phyloP scores from a whole-genome alignment of 2,329 filamentous ascomycete species.

The Xylariales sp. region DNA sequence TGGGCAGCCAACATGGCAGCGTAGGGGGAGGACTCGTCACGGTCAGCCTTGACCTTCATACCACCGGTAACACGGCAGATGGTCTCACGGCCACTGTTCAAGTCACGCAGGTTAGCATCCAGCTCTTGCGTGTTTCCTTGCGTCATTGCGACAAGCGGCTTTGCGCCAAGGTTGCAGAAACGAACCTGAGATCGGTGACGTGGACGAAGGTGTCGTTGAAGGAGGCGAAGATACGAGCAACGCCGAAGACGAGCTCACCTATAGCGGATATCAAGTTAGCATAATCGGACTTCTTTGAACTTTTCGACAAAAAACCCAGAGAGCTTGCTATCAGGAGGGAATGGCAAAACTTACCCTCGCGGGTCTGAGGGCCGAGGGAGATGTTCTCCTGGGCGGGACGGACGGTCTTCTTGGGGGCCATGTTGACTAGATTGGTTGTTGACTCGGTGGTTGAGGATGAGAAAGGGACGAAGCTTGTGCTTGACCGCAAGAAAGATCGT shows the following conservation, averaged over 20 bases:
- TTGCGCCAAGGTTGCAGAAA: slow-evolving; percentile 37
- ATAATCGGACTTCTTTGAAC: background rate
- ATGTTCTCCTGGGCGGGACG: slow-evolving; percentile 93
- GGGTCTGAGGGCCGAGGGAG: slow-evolving; percentile 92
- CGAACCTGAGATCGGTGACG: slow-evolving; percentile 96
- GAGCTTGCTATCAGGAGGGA: too few species aligned
- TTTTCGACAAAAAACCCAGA: slow-evolving; percentile 16
- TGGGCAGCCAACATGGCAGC: slow-evolving; percentile 99
- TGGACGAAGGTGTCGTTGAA: slow-evolving; percentile 96
- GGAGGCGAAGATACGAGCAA: slow-evolving; percentile 96
- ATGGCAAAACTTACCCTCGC: slow-evolving; percentile 86
- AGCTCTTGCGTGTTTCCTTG: too few species aligned
- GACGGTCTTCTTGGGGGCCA: slow-evolving; percentile 91
- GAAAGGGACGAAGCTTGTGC: slow-evolving; percentile 11
- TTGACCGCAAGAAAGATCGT: slow-evolving; percentile 18
- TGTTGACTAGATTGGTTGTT: slow-evolving; percentile 52
- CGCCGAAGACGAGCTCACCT: slow-evolving; percentile 97
- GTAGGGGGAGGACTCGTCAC: slow-evolving; percentile 99
- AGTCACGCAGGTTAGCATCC: too few species aligned
- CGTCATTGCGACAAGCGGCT: too few species aligned
- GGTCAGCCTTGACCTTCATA: slow-evolving; percentile 99
- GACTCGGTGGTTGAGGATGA: too few species aligned
- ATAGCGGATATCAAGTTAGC: slow-evolving; percentile 16
- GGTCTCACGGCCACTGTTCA: slow-evolving; percentile 96
- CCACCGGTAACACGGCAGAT: slow-evolving; percentile 98